Conservation (phyloP, 2,329 filamentous ascomycete genomes). For the Fusarium sp. region DNA sequence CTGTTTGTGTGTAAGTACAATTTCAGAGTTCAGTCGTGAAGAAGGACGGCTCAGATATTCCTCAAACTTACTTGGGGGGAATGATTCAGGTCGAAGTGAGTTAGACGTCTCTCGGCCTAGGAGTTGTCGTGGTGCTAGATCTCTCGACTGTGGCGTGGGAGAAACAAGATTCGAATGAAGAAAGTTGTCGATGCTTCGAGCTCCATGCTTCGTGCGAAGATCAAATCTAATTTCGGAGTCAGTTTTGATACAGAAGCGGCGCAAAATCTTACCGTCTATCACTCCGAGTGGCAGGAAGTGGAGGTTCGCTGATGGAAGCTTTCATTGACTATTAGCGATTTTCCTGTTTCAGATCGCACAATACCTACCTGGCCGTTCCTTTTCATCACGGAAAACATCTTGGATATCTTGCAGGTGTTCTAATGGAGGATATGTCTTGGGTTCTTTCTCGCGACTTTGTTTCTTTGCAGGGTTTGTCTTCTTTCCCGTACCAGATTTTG, state of each 20-base stretch:
- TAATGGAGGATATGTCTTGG: constrained; percentile 17
- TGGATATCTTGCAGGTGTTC: constrained; percentile 40
- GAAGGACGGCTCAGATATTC: not conserved
- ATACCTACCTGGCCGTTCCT: constrained; percentile 43
- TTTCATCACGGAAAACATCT: constrained; percentile 50
- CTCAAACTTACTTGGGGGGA: constrained; percentile 24
- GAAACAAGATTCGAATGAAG: constrained; percentile 55
- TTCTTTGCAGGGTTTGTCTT: constrained; percentile 29
- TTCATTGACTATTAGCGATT: constrained; percentile 28
- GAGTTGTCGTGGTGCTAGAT: constrained; percentile 44
- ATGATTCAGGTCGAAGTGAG: constrained; percentile 32
- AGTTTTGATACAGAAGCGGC: not conserved
- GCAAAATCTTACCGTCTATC: constrained; percentile 43
- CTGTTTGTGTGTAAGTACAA: constrained; percentile 37
- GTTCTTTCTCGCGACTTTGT: constrained; percentile 27
- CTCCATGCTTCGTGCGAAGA: constrained; percentile 48
- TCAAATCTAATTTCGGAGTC: constrained; percentile 45
- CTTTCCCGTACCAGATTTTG: constrained; percentile 33
- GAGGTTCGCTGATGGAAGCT: constrained; percentile 44
- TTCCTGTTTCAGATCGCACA: not conserved
- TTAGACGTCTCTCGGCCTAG: constrained; percentile 40
- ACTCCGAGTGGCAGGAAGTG: constrained; percentile 36
- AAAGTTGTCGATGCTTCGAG: constrained; percentile 53
- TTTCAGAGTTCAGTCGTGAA: not conserved
- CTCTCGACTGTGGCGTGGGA: constrained; percentile 50